Evolutionary conservation across 1,284 basidiomycete species (phyloP).

Genomic region (Neonothopanus nambi): DNA sequence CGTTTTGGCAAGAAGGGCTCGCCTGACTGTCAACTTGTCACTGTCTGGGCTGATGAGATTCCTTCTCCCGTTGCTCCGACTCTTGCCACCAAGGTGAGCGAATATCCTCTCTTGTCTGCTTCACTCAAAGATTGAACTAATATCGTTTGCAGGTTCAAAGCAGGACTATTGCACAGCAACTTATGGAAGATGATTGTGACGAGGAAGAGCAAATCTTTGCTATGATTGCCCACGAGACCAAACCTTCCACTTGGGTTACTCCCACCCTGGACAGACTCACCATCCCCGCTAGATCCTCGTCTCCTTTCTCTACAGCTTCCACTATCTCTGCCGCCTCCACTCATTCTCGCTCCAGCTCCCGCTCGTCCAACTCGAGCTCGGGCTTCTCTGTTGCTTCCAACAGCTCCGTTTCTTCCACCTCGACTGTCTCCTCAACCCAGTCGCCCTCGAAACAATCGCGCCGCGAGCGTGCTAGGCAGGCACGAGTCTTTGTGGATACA

Average conservation of each 20-base stretch:
- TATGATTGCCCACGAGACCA: slow-evolving; percentile 69
- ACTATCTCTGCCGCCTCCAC: slow-evolving; percentile 57
- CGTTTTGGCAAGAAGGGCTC: slow-evolving; percentile 47
- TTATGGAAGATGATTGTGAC: slow-evolving; percentile 64
- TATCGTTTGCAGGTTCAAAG: slow-evolving; percentile 23
- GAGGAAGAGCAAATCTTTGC: slow-evolving; percentile 73
- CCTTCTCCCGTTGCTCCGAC: slow-evolving; percentile 27
- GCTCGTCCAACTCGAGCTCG: slow-evolving; percentile 69
- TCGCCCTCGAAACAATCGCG: slow-evolving; percentile 42
- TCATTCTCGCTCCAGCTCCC: slow-evolving; percentile 75
- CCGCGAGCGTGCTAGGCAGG: slow-evolving; percentile 64
- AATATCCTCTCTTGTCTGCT: not conserved
- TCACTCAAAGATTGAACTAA: not conserved
- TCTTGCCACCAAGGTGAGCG: slow-evolving; percentile 18
- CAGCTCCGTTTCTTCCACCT: slow-evolving; percentile 39
- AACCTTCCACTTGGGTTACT: slow-evolving; percentile 65
- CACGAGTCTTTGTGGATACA: slow-evolving; percentile 68
- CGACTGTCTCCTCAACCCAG: slow-evolving; percentile 40
- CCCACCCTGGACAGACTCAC: slow-evolving; percentile 63
- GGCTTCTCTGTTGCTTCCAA: slow-evolving; percentile 59
- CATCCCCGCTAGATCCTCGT: slow-evolving; percentile 49
- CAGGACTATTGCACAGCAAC: slow-evolving; percentile 72
- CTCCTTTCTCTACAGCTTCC: slow-evolving; percentile 59
- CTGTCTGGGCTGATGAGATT: slow-evolving; percentile 64
- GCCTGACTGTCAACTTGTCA: slow-evolving; percentile 44